These are phyloP conservation scores for Exserohilum rostratum DNA, from an alignment of 2,329 filamentous ascomycete genomes.

Conservation along the genomic window DNA sequence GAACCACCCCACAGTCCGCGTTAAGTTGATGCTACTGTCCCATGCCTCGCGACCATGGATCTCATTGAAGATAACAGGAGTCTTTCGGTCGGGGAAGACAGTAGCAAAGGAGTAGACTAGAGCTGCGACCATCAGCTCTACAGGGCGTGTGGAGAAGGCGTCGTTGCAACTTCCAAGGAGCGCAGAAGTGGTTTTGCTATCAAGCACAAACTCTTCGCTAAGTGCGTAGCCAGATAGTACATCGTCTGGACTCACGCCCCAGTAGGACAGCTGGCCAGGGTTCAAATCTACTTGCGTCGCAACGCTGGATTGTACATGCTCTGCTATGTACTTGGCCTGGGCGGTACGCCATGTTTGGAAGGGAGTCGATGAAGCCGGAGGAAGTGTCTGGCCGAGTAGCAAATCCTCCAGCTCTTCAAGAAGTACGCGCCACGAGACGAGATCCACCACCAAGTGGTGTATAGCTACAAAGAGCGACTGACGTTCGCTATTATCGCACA, in stretches of 20 bases:
- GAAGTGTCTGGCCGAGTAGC: background rate
- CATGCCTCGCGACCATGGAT: slow-evolving; percentile 41
- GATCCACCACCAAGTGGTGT: background rate
- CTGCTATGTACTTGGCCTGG: background rate
- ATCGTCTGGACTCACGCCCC: slow-evolving; percentile 18
- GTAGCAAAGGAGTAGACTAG: slow-evolving; percentile 51
- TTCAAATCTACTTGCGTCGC: background rate
- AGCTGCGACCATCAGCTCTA: slow-evolving; percentile 33
- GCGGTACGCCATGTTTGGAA: background rate
- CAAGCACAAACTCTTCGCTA: slow-evolving; percentile 5
- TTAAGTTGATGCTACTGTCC: slow-evolving; percentile 36
- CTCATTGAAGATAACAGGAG: slow-evolving; percentile 38
- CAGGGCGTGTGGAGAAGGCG: slow-evolving; percentile 57
- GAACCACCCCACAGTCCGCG: slow-evolving; percentile 34
- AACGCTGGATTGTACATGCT: background rate
- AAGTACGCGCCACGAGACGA: background rate
- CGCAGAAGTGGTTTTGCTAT: slow-evolving; percentile 10
- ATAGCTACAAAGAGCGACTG: background rate
- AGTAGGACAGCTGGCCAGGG: slow-evolving; percentile 14
- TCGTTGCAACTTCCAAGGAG: slow-evolving; percentile 34
- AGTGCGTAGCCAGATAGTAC: background rate
- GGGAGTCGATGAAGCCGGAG: background rate
- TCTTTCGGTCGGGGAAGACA: slow-evolving; percentile 55
- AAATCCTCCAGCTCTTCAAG: background rate
- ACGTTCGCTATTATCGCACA: background rate